These are phyloP conservation scores for Pinus taeda DNA, from an alignment of 75 land plant species.

Conservation along the genomic window DNA sequence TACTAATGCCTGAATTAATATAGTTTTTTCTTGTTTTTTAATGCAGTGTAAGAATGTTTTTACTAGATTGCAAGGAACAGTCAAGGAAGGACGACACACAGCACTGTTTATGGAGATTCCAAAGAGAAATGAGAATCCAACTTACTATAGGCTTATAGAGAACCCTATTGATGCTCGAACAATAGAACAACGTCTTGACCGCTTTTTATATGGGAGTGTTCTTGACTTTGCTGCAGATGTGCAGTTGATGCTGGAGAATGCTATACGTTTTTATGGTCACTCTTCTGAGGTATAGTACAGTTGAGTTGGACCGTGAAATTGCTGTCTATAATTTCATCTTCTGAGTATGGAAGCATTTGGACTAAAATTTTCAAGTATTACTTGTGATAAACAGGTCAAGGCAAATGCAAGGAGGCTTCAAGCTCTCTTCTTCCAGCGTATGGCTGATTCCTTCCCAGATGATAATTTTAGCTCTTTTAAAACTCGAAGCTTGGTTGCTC, in stretches of 20 bases:
- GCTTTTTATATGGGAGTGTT: conserved; percentile 64
- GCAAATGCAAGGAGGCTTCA: too few species aligned
- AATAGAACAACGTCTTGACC: conserved; percentile 81
- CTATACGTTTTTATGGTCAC: too few species aligned
- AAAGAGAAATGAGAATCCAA: conserved; percentile 58
- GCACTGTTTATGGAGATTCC: conserved; percentile 76
- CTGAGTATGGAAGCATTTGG: not conserved
- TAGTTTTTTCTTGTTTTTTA: not conserved
- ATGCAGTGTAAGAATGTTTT: conserved; percentile 94
- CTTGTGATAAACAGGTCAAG: not conserved
- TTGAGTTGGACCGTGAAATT: not conserved
- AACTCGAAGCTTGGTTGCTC: conserved; percentile 37
- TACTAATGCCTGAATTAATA: not conserved
- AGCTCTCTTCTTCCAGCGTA: not conserved
- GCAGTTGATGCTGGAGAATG: too few species aligned
- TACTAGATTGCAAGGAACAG: conserved; percentile 75
- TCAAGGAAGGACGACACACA: conserved; percentile 75
- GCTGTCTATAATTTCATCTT: not conserved
- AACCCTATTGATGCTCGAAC: conserved; percentile 60
- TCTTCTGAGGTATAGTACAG: not conserved
- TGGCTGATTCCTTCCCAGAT: conserved; percentile 86
- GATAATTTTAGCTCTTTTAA: conserved; percentile 74
- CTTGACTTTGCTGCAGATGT: conserved; percentile 59
- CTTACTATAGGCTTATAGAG: conserved; percentile 32
- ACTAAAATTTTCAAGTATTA: not conserved